Base-by-base conservation (phyloP, 1,139 yeast genomes). In the Eremothecium cymbalariae region DNA sequence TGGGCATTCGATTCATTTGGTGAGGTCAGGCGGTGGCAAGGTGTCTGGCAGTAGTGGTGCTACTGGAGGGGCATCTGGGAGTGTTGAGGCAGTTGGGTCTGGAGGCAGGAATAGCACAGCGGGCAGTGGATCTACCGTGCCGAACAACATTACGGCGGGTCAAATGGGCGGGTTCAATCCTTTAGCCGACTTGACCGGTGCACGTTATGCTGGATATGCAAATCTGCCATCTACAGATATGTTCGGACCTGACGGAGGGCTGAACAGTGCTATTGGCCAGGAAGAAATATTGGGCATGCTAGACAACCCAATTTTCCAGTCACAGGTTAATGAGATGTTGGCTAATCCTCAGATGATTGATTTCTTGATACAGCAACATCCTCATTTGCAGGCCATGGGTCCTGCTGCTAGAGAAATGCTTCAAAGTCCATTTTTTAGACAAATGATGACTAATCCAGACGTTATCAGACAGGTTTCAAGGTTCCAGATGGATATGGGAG, bases 221-320 rank as follows among this genome's bases (percentile, higher is more conserved):
- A 88, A 85, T 48, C 67, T 90, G 56, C 97, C 98, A 2, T 72
- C 84, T 2, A 85, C 88, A 0, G 76, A 82, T 31, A 73, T 84
- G 80, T 86, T 90, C 63, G 96, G 96, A 1, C 93, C 95, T 13
- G 97, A 88, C 56, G 95, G 95, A 14, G 97, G 96, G 15, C 72
- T 82, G 82, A 72, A 68, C 41, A 64, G 65, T 27, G 41, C 77
- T 52, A 93, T 94, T 6, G 77, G 75, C 47, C 79, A 84, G 28
- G 90, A 81, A 27, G 86, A 81, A 44, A 51, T 86, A 60, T 64
- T 74, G 22, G 66, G 68, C 42, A 74, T 84, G 82, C 69, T 88
- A 79, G 77, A 78, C 22, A 74, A 74, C 48, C 97, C 97, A 21
- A 67, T 73, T 61, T 73, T 84, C 47, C 85, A 78, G 52, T 86